A percentile compares a stretch with the other conserved stretches of the same genome.
Evolutionary conservation across 75 land plant species (phyloP).

Genomic region (Sequoiadendron giganteum): DNA sequence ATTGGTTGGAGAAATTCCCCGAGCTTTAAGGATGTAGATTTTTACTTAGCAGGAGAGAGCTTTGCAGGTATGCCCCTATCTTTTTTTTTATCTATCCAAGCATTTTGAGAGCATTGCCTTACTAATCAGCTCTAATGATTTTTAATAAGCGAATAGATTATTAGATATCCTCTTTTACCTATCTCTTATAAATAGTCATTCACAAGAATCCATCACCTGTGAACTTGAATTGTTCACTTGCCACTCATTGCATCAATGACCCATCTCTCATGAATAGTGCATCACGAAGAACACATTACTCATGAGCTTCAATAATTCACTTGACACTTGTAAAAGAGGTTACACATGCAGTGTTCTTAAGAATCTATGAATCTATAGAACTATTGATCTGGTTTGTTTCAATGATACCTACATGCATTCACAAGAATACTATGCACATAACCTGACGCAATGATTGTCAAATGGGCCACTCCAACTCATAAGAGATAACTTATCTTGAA

Average conservation of each 20-base stretch:
- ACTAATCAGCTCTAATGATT: background rate
- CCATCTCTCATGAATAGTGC: background rate
- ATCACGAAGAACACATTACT: background rate
- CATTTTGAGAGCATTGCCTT: background rate
- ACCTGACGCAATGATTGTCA: background rate
- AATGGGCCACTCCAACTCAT: too few species aligned
- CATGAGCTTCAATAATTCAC: background rate
- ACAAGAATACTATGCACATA: background rate
- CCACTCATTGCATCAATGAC: background rate
- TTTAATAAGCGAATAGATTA: background rate
- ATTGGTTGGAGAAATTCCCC: conserved; percentile 52
- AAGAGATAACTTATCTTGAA: background rate
- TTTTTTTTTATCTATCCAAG: background rate
- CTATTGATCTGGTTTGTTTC: background rate
- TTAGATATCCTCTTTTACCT: background rate
- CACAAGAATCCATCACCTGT: background rate
- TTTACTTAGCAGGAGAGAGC: conserved; percentile 56
- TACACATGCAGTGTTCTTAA: background rate
- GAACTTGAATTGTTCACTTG: background rate
- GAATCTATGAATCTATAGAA: background rate
- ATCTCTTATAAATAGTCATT: background rate
- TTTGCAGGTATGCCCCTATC: conserved; percentile 39
- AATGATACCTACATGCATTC: background rate
- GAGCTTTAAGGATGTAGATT: conserved; percentile 33
- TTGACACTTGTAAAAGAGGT: too few species aligned